phyloP scores from a whole-genome alignment of 345 rosid species.

The Gossypium herbaceum region DNA sequence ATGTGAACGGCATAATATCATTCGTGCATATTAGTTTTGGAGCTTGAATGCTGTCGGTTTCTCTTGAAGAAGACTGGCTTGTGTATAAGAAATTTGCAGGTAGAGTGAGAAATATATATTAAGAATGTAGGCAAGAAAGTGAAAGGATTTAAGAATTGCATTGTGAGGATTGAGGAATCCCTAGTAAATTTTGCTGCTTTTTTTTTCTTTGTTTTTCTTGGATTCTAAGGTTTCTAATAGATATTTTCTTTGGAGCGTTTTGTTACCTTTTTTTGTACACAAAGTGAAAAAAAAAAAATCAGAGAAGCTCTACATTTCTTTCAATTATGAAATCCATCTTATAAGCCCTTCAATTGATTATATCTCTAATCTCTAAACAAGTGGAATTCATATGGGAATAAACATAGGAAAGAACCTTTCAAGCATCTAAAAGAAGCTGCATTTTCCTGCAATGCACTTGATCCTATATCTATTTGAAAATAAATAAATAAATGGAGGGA shows the following conservation, averaged over 20 bases:
- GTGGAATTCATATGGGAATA: too few relatives aligned
- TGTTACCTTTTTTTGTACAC: background rate
- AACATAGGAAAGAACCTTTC: background rate
- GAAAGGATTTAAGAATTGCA: too few relatives aligned
- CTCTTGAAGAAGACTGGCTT: background rate
- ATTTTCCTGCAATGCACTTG: background rate
- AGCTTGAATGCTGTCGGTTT: background rate
- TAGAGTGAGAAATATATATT: too few relatives aligned
- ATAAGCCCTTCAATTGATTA: background rate
- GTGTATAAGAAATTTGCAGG: background rate
- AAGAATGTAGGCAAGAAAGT: too few relatives aligned
- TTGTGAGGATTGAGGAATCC: too few relatives aligned
- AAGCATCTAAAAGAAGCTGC: background rate
- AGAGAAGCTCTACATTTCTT: background rate
- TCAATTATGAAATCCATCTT: background rate
- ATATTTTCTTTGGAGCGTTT: too few relatives aligned
- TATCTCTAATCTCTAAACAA: too few relatives aligned
- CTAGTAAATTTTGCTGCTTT: too few relatives aligned
- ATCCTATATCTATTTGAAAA: too few relatives aligned
- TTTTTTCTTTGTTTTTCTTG: too few relatives aligned
- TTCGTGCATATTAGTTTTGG: constrained; percentile 11
- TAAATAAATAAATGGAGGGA: too few relatives aligned
- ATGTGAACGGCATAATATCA: constrained; percentile 54
- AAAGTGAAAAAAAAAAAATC: background rate
- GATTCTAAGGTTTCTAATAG: too few relatives aligned